phyloP scores from a whole-genome alignment of 805 yeast genomes.

The Kodamaea nitidulidarum region DNA sequence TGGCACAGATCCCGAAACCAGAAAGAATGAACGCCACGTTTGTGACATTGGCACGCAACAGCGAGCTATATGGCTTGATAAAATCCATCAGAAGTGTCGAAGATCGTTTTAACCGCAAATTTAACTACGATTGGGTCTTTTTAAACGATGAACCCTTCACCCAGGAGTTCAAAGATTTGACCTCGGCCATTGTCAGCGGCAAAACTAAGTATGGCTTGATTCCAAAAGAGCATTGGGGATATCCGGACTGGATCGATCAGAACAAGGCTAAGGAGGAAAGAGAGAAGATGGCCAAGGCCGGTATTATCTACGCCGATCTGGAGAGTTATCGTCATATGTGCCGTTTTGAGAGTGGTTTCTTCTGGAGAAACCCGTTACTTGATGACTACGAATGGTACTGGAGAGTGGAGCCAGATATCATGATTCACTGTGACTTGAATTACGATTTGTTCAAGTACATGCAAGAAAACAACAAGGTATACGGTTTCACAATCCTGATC shows the following conservation, averaged over 20 bases:
- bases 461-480: conserved; percentile 70
- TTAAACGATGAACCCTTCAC: conserved; percentile 82
- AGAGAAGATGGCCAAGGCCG: conserved; percentile 49
- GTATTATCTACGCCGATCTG: conserved; percentile 69
- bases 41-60: conserved; percentile 73
- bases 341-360: conserved; percentile 85
- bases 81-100: conserved; percentile 73
- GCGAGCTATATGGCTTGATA: conserved; percentile 58
- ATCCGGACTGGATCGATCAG: conserved; percentile 77
- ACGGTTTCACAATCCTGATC: conserved; percentile 83
- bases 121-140: conserved; percentile 92
- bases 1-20: conserved; percentile 11
- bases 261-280: conserved; percentile 66
- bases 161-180: conserved; percentile 72
- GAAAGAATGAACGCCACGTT: conserved; percentile 69
- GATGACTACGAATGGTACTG: conserved; percentile 82
- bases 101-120: conserved; percentile 80
- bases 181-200: conserved; percentile 77
- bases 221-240: conserved; percentile 81
- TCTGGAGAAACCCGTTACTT: conserved; percentile 71
- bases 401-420: conserved; percentile 89
- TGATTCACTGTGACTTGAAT: conserved; percentile 75
- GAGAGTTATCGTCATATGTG: conserved; percentile 89
- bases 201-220: conserved; percentile 70
- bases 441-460: conserved; percentile 82